Percentiles rank a stretch among this genome's conserved stretches.
phyloP scores from a whole-genome alignment of 1,284 basidiomycete species.

The Moesziomyces globuligerus region DNA sequence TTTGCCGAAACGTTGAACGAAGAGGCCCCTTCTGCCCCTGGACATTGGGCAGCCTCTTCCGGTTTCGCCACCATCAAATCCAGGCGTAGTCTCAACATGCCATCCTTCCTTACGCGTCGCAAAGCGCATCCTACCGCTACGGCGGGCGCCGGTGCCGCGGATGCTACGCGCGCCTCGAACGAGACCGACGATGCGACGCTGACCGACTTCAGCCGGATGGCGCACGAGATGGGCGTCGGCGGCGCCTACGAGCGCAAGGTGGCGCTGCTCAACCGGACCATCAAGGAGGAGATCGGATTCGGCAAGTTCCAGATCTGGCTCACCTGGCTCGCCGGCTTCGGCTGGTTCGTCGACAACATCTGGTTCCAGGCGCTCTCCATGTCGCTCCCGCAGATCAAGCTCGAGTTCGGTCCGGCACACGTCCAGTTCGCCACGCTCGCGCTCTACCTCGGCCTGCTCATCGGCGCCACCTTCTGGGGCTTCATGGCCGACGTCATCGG shows the following conservation, averaged over 20 bases:
- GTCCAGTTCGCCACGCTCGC: constrained; percentile 69
- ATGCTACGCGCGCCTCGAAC: constrained; percentile 7
- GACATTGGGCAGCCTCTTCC: background rate
- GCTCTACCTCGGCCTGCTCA: constrained; percentile 73
- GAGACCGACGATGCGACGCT: constrained; percentile 37
- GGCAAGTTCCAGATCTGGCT: constrained; percentile 75
- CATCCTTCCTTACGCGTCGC: constrained; percentile 3
- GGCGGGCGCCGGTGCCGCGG: no score
- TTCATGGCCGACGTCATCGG: constrained; percentile 68
- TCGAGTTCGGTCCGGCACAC: constrained; percentile 53
- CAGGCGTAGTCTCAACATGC: background rate
- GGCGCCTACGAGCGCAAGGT: constrained; percentile 60
- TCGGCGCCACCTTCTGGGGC: constrained; percentile 74
- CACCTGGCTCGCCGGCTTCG: constrained; percentile 73
- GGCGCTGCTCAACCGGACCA: constrained; percentile 52
- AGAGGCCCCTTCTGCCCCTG: no score
- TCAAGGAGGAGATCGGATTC: constrained; percentile 71
- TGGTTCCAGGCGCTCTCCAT: constrained; percentile 61
- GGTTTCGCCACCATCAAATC: background rate
- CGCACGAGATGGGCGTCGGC: constrained; percentile 56
- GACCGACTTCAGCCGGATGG: constrained; percentile 43
- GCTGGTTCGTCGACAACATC: constrained; percentile 71
- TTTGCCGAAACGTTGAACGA: no score
- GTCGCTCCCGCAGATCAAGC: constrained; percentile 56
- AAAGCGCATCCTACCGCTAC: constrained; percentile 1